Conservation (phyloP, 2,329 filamentous ascomycete genomes). For the Scedosporium apiospermum region DNA sequence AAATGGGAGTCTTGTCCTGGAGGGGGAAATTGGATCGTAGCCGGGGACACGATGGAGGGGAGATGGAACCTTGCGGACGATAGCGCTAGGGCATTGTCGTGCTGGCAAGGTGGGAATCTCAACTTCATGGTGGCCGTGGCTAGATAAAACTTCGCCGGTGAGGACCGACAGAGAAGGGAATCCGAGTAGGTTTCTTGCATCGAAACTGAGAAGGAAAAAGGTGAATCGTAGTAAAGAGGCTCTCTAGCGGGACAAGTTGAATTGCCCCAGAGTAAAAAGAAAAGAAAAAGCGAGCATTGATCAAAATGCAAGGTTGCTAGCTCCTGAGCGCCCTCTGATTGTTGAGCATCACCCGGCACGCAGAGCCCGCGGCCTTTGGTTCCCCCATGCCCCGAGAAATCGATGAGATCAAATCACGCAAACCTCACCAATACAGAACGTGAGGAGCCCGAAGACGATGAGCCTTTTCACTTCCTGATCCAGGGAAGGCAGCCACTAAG, state of each 20-base stretch:
- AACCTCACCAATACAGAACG: background rate
- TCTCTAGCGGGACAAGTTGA: background rate
- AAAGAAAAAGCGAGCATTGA: background rate
- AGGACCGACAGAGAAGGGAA: background rate
- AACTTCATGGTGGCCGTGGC: background rate
- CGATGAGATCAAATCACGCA: background rate
- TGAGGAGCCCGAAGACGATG: background rate
- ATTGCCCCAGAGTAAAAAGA: background rate
- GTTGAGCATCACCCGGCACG: background rate
- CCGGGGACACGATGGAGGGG: background rate
- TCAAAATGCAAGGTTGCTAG: background rate
- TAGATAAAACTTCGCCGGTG: background rate
- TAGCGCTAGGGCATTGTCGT: constrained; percentile 48
- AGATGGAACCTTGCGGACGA: constrained; percentile 18
- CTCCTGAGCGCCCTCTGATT: background rate
- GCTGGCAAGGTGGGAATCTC: background rate
- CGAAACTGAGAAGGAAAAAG: background rate
- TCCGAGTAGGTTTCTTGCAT: background rate
- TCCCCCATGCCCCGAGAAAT: background rate
- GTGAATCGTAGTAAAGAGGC: background rate
- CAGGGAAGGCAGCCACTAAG: constrained; percentile 34
- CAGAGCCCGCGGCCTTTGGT: background rate
- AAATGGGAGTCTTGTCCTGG: background rate
- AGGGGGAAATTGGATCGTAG: background rate
- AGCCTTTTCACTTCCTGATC: constrained; percentile 14